Percentiles rank a stretch among this genome's conserved stretches.
phyloP scores from a whole-genome alignment of 768 basidiomycete genomes.

The Rubroboletus satanas region DNA sequence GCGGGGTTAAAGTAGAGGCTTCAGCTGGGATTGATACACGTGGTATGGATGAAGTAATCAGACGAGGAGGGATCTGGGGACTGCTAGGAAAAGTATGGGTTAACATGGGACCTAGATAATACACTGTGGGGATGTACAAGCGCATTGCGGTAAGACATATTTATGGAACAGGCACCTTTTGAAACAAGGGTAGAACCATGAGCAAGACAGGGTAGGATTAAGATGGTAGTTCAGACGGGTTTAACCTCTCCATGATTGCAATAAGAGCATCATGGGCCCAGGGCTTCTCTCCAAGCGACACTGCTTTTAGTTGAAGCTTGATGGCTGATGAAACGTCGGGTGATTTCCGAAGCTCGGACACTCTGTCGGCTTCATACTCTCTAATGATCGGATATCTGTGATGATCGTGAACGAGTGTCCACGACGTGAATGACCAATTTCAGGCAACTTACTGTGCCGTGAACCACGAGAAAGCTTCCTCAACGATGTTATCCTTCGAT shows the following conservation, averaged over 20 bases:
- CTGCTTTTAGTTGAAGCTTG: conserved; percentile 20
- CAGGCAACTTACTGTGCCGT: conserved; percentile 27
- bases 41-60: conserved; percentile 63
- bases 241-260: conserved; percentile 25
- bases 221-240: conserved; percentile 1
- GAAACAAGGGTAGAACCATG: background rate
- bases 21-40: conserved; percentile 46
- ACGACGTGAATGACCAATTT: background rate
- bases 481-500: conserved; percentile 25
- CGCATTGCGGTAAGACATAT: background rate
- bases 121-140: background rate
- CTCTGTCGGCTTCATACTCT: conserved; percentile 16
- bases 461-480: conserved; percentile 30
- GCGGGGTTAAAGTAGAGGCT: conserved; percentile 24
- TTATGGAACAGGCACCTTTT: background rate
- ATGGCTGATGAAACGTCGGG: conserved; percentile 21
- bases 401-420: background rate
- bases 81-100: conserved; percentile 64
- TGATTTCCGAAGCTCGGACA: conserved; percentile 20
- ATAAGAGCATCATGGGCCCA: conserved; percentile 22
- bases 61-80: conserved; percentile 68
- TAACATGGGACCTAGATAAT: conserved; percentile 13
- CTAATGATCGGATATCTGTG: conserved; percentile 15
- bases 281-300: conserved; percentile 26
- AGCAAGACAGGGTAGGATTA: background rate